A percentile compares a stretch with the other conserved stretches of the same genome.
Evolutionary conservation across 495 filamentous ascomycete genomes (phyloP).

Genomic region (Extremus antarcticus): DNA sequence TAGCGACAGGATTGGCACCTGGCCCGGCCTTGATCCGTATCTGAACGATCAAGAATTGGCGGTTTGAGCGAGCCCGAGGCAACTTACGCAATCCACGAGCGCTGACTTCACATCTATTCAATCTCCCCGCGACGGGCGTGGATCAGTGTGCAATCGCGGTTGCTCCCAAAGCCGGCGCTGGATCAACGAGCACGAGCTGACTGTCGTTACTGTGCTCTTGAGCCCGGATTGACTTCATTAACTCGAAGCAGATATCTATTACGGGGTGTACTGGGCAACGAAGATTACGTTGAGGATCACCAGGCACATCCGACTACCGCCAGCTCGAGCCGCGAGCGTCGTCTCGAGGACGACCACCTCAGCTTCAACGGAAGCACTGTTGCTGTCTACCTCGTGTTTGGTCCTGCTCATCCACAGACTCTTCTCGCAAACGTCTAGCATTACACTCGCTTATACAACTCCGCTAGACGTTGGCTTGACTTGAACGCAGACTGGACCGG

Average conservation of each 20-base stretch:
- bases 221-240: background rate
- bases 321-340: background rate
- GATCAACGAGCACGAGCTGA: background rate
- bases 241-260: no score
- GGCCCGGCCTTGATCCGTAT: background rate
- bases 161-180: background rate
- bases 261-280: background rate
- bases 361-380: no score
- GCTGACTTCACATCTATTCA: background rate
- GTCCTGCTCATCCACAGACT: no score
- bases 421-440: background rate
- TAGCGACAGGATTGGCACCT: background rate
- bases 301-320: background rate
- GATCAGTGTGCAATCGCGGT: background rate
- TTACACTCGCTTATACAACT: background rate
- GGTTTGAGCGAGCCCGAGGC: no score
- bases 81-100: background rate
- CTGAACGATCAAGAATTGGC: background rate
- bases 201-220: background rate
- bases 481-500: no score
- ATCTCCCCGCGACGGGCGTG: background rate
- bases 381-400: no score
- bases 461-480: background rate
- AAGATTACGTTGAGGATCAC: background rate
- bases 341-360: background rate